phyloP scores from a whole-genome alignment of 257 asterid species.

The Oldenlandia corymbosa region DNA sequence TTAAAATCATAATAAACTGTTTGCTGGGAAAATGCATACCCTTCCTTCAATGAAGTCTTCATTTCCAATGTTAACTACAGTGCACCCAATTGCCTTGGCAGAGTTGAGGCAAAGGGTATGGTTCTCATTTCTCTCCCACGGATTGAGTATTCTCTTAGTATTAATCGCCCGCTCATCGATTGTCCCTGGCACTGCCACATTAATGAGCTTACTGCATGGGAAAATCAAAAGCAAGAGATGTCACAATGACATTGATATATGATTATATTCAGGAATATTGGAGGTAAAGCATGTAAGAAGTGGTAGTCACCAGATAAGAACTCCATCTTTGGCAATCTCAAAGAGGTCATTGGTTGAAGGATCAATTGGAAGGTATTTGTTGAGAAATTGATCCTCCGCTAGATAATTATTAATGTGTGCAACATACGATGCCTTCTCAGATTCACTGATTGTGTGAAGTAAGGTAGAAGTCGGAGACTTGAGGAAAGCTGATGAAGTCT shows the following conservation, averaged over 20 bases:
- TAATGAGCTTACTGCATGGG: constrained; percentile 82
- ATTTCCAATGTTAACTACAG: constrained; percentile 94
- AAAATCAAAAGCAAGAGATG: constrained; percentile 9
- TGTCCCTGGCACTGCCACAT: constrained; percentile 96
- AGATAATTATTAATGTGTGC: constrained; percentile 94
- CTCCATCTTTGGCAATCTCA: constrained; percentile 94
- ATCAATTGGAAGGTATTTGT: constrained; percentile 74
- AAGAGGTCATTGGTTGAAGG: constrained; percentile 85
- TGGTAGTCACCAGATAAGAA: constrained; percentile 76
- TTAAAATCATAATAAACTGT: constrained; percentile 1
- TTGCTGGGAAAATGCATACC: constrained; percentile 40
- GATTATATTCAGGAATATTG: background rate
- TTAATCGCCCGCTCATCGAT: constrained; percentile 96
- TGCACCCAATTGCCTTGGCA: constrained; percentile 98
- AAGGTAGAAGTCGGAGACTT: constrained; percentile 93
- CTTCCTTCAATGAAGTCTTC: constrained; percentile 96
- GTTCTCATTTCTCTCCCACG: constrained; percentile 99
- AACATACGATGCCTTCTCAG: constrained; percentile 93
- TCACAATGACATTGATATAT: background rate
- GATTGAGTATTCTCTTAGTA: constrained; percentile 81
- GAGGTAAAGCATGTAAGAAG: constrained; percentile 3
- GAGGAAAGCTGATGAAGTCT: constrained; percentile 81
- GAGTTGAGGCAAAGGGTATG: constrained; percentile 97
- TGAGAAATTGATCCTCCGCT: constrained; percentile 68
- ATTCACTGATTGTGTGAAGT: constrained; percentile 94